Conservation (phyloP, 768 basidiomycete genomes). For the Russula sp. region DNA sequence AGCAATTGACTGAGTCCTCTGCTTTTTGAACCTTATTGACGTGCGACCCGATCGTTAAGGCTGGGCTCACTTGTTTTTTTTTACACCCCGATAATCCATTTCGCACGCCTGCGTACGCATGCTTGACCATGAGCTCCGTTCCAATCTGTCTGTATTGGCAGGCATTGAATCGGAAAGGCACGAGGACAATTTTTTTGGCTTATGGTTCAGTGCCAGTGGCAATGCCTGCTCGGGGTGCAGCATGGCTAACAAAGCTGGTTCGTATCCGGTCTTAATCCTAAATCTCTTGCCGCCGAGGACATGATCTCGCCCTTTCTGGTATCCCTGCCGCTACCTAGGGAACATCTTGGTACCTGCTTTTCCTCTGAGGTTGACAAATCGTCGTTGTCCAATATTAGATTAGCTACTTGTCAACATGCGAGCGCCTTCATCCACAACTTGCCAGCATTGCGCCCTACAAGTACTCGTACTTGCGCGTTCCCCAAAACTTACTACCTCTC, state of each 20-base stretch:
- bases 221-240: not conserved
- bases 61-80: not conserved
- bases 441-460: not conserved
- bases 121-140: not conserved
- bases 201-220: not conserved
- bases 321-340: not conserved
- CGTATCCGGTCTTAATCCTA: not conserved
- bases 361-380: not conserved
- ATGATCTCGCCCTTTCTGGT: not conserved
- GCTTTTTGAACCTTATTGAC: conserved; percentile 4
- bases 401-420: not conserved
- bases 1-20: conserved; percentile 8
- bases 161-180: not conserved
- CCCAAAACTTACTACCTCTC: not conserved
- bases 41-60: not conserved
- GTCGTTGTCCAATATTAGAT: not conserved
- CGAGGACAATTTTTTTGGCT: not conserved
- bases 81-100: not conserved
- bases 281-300: not conserved
- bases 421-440: conserved; percentile 2
- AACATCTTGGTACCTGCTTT: not conserved
- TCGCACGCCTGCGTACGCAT: not conserved
- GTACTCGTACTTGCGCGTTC: not conserved
- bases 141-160: not conserved
- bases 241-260: not conserved